phyloP scores from a whole-genome alignment of 2,329 filamentous ascomycete species.

The Colletotrichum lentis region DNA sequence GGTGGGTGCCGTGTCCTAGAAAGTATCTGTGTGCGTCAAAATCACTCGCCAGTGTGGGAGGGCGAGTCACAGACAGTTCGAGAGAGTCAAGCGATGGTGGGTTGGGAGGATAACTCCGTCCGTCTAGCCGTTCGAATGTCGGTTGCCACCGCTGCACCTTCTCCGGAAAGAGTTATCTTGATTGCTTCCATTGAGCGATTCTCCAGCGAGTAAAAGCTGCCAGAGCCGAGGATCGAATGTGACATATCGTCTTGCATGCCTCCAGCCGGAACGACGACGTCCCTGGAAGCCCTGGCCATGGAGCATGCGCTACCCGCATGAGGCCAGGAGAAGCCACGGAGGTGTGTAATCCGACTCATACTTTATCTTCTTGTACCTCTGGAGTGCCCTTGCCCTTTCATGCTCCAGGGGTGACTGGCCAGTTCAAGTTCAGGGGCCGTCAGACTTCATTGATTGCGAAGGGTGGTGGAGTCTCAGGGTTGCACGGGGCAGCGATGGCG shows the following conservation, averaged over 20 bases:
- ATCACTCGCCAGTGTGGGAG: slow-evolving; percentile 4
- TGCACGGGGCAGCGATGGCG: slow-evolving; percentile 33
- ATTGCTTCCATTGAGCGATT: slow-evolving; percentile 1
- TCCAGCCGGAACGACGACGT: slow-evolving; percentile 3
- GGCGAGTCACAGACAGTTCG: background rate
- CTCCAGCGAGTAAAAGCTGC: background rate
- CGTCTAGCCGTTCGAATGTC: slow-evolving; percentile 7
- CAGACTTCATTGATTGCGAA: slow-evolving; percentile 32
- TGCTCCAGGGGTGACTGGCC: slow-evolving; percentile 9
- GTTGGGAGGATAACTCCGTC: background rate
- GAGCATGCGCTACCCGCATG: slow-evolving; percentile 4
- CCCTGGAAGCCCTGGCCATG: slow-evolving; percentile 16
- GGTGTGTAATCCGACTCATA: background rate
- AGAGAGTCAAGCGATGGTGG: slow-evolving; percentile 3
- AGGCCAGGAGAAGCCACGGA: slow-evolving; percentile 13
- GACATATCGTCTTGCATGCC: background rate
- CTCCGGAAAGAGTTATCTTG: slow-evolving; percentile 12
- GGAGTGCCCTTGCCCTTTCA: slow-evolving; percentile 1
- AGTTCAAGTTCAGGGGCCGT: slow-evolving; percentile 21
- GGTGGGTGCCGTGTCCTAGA: slow-evolving; percentile 1
- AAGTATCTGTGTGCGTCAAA: slow-evolving; percentile 26
- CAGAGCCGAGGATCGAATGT: background rate
- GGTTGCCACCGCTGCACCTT: slow-evolving; percentile 11
- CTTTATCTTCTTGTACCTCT: slow-evolving; percentile 22
- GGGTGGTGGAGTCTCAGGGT: slow-evolving; percentile 29